phyloP scores from a whole-genome alignment of 2,329 filamentous ascomycete species.

The Aspergillus neotritici region DNA sequence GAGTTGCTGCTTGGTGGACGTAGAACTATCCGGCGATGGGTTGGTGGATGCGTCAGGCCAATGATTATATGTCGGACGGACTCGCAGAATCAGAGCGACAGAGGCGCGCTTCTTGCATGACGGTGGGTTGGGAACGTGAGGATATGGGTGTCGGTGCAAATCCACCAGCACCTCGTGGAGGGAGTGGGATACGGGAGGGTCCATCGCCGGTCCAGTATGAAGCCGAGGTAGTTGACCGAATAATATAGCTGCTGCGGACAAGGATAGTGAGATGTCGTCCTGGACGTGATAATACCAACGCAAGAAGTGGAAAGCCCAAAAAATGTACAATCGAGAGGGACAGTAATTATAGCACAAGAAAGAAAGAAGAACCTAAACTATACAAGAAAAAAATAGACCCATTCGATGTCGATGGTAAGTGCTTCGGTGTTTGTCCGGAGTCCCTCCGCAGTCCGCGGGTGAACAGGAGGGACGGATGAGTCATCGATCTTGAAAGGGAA shows the following conservation, averaged over 20 bases:
- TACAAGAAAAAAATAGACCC: too few species aligned
- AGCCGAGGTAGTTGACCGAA: too few species aligned
- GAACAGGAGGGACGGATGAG: too few species aligned
- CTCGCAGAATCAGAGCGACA: conserved; percentile 59
- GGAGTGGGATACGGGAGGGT: conserved; percentile 15
- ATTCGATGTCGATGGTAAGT: too few species aligned
- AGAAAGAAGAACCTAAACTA: too few species aligned
- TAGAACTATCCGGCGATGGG: conserved; percentile 15
- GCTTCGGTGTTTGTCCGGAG: too few species aligned
- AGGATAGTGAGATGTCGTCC: not conserved
- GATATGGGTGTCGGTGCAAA: conserved; percentile 34
- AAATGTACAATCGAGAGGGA: too few species aligned
- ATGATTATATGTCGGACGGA: conserved; percentile 54
- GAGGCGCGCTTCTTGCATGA: conserved; percentile 56
- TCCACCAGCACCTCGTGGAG: conserved; percentile 30
- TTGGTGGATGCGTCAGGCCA: conserved; percentile 38
- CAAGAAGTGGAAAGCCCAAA: too few species aligned
- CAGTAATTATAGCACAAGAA: too few species aligned
- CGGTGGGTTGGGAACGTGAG: conserved; percentile 43
- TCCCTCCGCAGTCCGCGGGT: too few species aligned
- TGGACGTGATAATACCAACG: too few species aligned
- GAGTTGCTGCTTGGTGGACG: conserved; percentile 38
- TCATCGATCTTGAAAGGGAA: not conserved
- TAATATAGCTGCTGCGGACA: not conserved
- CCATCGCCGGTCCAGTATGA: too few species aligned